Evolutionary conservation across 1,284 basidiomycete species (phyloP).

Genomic region (Lentinula novae-zelandiae): DNA sequence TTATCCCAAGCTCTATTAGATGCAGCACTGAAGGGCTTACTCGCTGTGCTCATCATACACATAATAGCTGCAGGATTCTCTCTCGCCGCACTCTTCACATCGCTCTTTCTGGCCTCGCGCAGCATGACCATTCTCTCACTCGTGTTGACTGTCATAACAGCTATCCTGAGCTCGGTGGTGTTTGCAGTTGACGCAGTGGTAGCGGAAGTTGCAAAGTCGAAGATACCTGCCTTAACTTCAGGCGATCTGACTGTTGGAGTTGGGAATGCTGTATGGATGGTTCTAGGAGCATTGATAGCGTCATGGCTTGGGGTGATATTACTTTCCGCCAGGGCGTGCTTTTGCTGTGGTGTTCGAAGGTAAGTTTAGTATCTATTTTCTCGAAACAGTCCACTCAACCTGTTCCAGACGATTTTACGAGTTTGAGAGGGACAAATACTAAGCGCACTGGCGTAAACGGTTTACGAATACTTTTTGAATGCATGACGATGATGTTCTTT

Average conservation of each 20-base stretch:
- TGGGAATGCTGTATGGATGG: constrained; percentile 74
- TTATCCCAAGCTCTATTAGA: constrained; percentile 41
- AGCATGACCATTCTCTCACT: constrained; percentile 54
- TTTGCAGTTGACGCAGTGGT: constrained; percentile 61
- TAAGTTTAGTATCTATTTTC: constrained; percentile 19
- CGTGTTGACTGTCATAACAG: constrained; percentile 50
- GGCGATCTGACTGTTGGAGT: constrained; percentile 46
- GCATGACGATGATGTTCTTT: neutral
- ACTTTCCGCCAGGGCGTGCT: constrained; percentile 59
- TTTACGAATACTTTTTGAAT: neutral
- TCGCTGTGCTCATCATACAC: constrained; percentile 61
- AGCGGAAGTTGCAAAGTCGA: constrained; percentile 44
- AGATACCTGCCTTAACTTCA: constrained; percentile 35
- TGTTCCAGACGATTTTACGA: neutral
- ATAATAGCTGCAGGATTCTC: constrained; percentile 57
- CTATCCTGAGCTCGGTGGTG: constrained; percentile 49
- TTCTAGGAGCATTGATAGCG: constrained; percentile 46
- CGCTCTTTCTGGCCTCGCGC: constrained; percentile 56
- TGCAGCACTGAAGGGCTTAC: constrained; percentile 48
- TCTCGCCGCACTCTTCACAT: constrained; percentile 47
- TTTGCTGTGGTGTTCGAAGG: constrained; percentile 60
- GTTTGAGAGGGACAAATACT: no score
- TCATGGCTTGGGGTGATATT: constrained; percentile 60
- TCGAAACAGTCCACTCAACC: neutral
- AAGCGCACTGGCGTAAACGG: neutral